phyloP scores from a whole-genome alignment of 1,139 yeast species.

The Groenewaldozyma sp. region DNA sequence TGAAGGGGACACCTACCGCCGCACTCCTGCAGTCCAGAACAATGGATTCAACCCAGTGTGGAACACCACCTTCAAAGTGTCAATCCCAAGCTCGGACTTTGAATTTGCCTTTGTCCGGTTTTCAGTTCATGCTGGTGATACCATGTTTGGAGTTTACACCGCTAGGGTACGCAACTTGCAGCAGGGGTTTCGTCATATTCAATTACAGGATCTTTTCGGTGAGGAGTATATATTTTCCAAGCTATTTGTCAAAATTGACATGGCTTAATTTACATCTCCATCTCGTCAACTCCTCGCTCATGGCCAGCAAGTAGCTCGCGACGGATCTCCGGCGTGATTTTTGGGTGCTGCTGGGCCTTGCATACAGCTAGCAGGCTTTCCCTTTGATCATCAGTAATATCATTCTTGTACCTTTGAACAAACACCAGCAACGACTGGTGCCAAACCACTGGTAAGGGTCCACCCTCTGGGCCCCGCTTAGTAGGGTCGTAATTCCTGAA shows the following conservation, averaged over 20 bases:
- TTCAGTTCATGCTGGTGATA: constrained; percentile 35
- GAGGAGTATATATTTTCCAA: constrained; percentile 77
- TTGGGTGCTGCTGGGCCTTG: constrained; percentile 80
- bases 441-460: constrained; percentile 80
- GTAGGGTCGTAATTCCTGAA: constrained; percentile 50
- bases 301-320: constrained; percentile 84
- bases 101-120: constrained; percentile 47
- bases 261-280: constrained; percentile 4
- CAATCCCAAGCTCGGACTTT: constrained; percentile 32
- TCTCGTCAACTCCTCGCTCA: constrained; percentile 20
- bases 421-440: constrained; percentile 90
- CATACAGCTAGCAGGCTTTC: constrained; percentile 87
- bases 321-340: constrained; percentile 89
- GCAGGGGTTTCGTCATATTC: constrained; percentile 73
- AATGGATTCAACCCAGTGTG: constrained; percentile 87
- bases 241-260: constrained; percentile 42
- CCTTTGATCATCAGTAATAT: constrained; percentile 94
- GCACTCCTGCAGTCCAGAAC: constrained; percentile 36
- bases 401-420: constrained; percentile 94
- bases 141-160: constrained; percentile 49
- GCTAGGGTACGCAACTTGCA: constrained; percentile 47
- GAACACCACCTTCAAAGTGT: constrained; percentile 47
- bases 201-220: constrained; percentile 66
- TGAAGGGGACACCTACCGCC: constrained; percentile 5
- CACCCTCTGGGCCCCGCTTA: background rate